These are phyloP conservation scores for Fusarium robinianum DNA, from an alignment of 2,329 filamentous ascomycete species.

Conservation along the genomic window DNA sequence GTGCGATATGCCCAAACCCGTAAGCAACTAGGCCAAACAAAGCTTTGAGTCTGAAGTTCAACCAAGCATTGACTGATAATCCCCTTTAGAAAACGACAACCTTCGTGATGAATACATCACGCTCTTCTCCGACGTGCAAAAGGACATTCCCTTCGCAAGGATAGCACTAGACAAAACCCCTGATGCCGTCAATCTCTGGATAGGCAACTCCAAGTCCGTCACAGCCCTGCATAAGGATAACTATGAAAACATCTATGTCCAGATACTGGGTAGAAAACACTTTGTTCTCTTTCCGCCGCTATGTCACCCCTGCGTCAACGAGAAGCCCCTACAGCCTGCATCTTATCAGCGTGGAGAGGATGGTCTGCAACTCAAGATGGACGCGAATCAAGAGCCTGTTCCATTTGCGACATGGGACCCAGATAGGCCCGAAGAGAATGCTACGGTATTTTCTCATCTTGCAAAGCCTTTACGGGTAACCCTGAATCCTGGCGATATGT, in stretches of 20 bases:
- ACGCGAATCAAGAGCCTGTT: conserved; percentile 47
- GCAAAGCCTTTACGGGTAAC: conserved; percentile 68
- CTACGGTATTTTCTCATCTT: conserved; percentile 63
- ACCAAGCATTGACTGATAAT: too few species aligned
- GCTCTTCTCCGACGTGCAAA: conserved; percentile 66
- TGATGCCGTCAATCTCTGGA: conserved; percentile 83
- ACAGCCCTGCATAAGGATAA: conserved; percentile 82
- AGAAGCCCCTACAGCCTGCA: conserved; percentile 59
- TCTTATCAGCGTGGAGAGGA: conserved; percentile 56
- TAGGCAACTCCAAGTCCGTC: conserved; percentile 71
- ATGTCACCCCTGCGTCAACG: conserved; percentile 70
- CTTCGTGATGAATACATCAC: conserved; percentile 71
- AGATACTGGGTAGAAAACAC: conserved; percentile 72
- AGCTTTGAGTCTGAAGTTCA: background rate
- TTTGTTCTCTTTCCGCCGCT: conserved; percentile 76
- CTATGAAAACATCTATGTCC: conserved; percentile 85
- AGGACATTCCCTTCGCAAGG: conserved; percentile 70
- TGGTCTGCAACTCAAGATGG: conserved; percentile 41
- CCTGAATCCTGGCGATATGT: conserved; percentile 74
- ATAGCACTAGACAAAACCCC: conserved; percentile 68
- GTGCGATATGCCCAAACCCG: conserved; percentile 77
- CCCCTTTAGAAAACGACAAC: conserved; percentile 76
- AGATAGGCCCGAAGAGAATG: conserved; percentile 54
- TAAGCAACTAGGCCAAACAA: conserved; percentile 42
- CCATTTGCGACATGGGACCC: conserved; percentile 80